Evolutionary conservation across 148 eudicot genomes (phyloP), one percentile per base, ranked within the genome.

Genomic region (Limonium bicolor): DNA sequence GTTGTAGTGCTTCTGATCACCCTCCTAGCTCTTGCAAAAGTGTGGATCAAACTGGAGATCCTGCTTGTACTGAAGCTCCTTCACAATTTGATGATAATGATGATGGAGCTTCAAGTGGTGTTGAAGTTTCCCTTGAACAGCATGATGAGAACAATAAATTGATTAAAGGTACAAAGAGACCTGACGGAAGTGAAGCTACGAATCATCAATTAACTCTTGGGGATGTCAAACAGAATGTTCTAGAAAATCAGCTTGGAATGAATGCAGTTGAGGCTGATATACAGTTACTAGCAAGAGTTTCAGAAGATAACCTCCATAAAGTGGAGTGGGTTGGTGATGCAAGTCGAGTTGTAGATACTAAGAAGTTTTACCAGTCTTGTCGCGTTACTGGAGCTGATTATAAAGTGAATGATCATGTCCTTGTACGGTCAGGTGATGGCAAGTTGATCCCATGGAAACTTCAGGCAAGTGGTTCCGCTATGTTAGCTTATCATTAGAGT

Each of bases 261-360:
- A 38, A 59, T 25, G 75, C 46, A 42, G 48, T 60, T 30, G 34
- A 29, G 24, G 41, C 29, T 51, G 60, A 52, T 38, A 48, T 49
- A 20, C n/a, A 16, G 42, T 69, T 60, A 56, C 57, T 40, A 52
- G 59, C 41, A 36, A 51, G 35, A 30, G 46, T 71, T 59, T 59
- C 70, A 20, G 51, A 82, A 39, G 64, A 56, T 47, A 32, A 66
- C 48, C 52, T 68, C 66, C 61, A 51, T 51, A 27, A 45, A 65
- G 78, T 71, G 56, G 76, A 76, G 33, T 92, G 95, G 95, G 54
- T 67, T 65, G 88, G 99, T 52, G 88, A 78, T 13, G 45, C 41
- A 47, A 50, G 64, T 54, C 40, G 62, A 41, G 70, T 58, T 41
- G 62, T 63, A 38, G 88, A 69, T 44, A 69, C 67, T 26, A 92